Conservation (phyloP, 108 stramenopile genomes). For the Nitzschia sp. region DNA sequence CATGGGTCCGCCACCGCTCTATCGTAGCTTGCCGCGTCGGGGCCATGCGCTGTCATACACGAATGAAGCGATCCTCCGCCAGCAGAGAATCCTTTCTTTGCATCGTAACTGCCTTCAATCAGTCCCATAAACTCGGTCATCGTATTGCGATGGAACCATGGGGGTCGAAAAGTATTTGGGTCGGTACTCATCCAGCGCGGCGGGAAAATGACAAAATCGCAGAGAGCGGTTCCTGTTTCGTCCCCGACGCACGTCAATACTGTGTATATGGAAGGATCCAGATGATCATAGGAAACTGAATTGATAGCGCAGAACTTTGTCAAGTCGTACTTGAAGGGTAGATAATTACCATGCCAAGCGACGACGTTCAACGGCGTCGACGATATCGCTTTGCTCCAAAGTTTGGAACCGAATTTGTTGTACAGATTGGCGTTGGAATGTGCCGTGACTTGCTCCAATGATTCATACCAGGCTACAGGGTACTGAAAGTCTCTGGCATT, state of each 20-base stretch:
- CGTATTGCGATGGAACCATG: conserved; percentile 92
- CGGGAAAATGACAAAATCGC: conserved; percentile 94
- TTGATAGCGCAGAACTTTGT: conserved; percentile 83
- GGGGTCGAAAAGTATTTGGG: conserved; percentile 90
- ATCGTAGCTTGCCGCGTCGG: conserved; percentile 76
- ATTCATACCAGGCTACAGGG: conserved; percentile 64
- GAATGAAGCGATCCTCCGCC: conserved; percentile 88
- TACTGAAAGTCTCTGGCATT: conserved; percentile 90
- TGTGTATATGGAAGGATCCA: conserved; percentile 94
- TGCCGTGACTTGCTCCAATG: background rate
- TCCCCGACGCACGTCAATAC: conserved; percentile 79
- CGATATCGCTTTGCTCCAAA: conserved; percentile 54
- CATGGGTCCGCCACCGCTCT: conserved; percentile 61
- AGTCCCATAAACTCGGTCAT: conserved; percentile 97
- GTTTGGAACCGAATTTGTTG: conserved; percentile 67
- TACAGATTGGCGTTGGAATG: conserved; percentile 6
- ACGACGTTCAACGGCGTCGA: conserved; percentile 93
- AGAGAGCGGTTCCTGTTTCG: conserved; percentile 82
- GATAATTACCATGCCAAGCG: conserved; percentile 94
- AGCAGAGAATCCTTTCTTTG: conserved; percentile 73
- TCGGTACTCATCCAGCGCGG: conserved; percentile 92
- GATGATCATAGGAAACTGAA: conserved; percentile 91
- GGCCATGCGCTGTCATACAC: conserved; percentile 92
- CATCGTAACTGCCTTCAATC: conserved; percentile 88
- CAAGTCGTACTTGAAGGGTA: conserved; percentile 92